phyloP scores from a whole-genome alignment of 805 yeast species.

The Candida odintsovae region DNA sequence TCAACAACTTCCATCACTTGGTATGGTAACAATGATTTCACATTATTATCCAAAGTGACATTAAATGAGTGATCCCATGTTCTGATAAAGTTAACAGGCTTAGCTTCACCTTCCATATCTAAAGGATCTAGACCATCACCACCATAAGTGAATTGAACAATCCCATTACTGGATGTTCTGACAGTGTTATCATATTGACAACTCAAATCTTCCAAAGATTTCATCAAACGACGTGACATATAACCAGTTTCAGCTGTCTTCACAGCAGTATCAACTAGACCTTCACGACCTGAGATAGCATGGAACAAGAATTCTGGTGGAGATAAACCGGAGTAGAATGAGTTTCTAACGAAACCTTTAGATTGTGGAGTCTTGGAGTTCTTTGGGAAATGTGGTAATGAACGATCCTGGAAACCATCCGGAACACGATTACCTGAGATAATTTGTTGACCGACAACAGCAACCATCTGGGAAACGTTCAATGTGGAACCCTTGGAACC shows the following conservation, averaged over 20 bases:
- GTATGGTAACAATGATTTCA: slow-evolving; percentile 60
- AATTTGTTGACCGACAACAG: slow-evolving; percentile 98
- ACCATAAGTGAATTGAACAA: slow-evolving; percentile 96
- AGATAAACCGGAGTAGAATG: slow-evolving; percentile 86
- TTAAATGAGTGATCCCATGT: slow-evolving; percentile 92
- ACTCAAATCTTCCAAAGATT: slow-evolving; percentile 92
- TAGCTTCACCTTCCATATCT: slow-evolving; percentile 99
- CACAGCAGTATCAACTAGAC: slow-evolving; percentile 98
- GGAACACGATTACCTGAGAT: slow-evolving; percentile 99
- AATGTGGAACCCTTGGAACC: slow-evolving; percentile 98
- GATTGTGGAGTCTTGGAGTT: slow-evolving; percentile 96
- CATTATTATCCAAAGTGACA: slow-evolving; percentile 55
- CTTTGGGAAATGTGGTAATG: slow-evolving; percentile 94
- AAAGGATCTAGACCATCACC: slow-evolving; percentile 98
- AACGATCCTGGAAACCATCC: slow-evolving; percentile 99
- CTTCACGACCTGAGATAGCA: slow-evolving; percentile 99
- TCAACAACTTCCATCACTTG: slow-evolving; percentile 55
- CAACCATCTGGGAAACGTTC: slow-evolving; percentile 99
- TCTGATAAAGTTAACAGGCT: slow-evolving; percentile 87
- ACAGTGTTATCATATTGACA: slow-evolving; percentile 92
- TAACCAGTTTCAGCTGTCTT: slow-evolving; percentile 99
- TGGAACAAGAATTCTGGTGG: slow-evolving; percentile 98
- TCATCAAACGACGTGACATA: slow-evolving; percentile 97
- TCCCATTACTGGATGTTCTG: slow-evolving; percentile 91
- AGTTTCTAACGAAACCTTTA: slow-evolving; percentile 95